phyloP scores from a whole-genome alignment of 2,329 filamentous ascomycete species.

The Dryadomyces quercus-mongolicae region DNA sequence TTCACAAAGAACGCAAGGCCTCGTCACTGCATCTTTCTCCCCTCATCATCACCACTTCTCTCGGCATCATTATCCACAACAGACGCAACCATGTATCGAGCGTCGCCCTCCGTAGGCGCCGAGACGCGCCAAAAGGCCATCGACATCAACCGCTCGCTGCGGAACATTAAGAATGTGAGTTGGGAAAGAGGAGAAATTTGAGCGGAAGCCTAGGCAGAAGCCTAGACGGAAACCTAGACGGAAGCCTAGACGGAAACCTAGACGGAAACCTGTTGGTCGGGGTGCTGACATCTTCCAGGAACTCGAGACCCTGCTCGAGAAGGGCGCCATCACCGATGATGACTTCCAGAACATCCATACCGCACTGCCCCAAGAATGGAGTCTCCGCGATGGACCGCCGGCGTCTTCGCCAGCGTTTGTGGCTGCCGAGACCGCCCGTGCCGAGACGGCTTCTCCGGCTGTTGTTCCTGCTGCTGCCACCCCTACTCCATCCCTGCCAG shows the following conservation, averaged over 20 bases:
- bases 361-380: slow-evolving; percentile 61
- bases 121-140: slow-evolving; percentile 41
- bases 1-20: no score
- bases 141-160: slow-evolving; percentile 72
- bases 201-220: no score
- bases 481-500: slow-evolving; percentile 15
- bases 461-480: slow-evolving; percentile 13
- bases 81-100: neutral
- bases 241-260: no score
- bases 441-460: slow-evolving; percentile 15
- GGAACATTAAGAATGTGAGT: slow-evolving; percentile 70
- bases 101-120: neutral
- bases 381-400: slow-evolving; percentile 35
- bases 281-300: slow-evolving; percentile 6
- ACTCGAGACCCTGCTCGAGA: slow-evolving; percentile 54
- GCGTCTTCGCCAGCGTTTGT: neutral
- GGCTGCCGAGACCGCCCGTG: slow-evolving; percentile 20
- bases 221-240: no score
- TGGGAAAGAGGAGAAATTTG: no score
- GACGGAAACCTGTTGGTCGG: no score
- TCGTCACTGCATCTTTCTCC: no score
- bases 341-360: slow-evolving; percentile 64
- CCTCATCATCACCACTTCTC: neutral
- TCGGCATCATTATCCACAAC: neutral
- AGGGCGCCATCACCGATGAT: slow-evolving; percentile 62